phyloP scores from a whole-genome alignment of 176 grass and related monocot genomes.

The Coix lacrymajobi region DNA sequence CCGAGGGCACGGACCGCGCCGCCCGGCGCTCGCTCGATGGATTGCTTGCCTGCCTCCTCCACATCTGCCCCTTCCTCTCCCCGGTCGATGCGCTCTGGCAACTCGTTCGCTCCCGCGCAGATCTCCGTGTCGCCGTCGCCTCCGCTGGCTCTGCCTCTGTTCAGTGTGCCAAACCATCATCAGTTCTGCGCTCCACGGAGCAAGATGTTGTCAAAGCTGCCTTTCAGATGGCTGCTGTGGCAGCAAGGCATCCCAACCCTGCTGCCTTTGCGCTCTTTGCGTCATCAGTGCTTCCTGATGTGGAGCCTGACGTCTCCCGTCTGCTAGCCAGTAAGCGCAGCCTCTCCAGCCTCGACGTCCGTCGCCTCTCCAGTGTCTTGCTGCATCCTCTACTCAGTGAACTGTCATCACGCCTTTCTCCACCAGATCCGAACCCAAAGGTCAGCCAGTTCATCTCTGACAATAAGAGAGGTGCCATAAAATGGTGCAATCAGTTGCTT shows the following conservation, averaged over 20 bases:
- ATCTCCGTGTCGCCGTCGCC: background rate
- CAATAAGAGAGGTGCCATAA: background rate
- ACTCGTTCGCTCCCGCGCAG: background rate
- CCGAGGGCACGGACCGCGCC: background rate
- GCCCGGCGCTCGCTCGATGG: slow-evolving; percentile 18
- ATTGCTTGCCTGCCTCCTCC: slow-evolving; percentile 5
- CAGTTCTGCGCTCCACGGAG: background rate
- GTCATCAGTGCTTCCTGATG: background rate
- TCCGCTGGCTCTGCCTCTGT: background rate
- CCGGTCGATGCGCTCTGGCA: slow-evolving; percentile 14
- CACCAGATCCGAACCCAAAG: background rate
- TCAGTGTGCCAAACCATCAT: background rate
- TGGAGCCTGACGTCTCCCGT: background rate
- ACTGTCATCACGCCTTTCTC: background rate
- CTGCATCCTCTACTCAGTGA: background rate
- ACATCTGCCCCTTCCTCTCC: background rate
- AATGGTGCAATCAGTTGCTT: background rate
- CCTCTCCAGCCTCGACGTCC: background rate
- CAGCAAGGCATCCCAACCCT: background rate
- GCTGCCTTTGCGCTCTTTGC: background rate
- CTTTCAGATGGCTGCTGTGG: background rate
- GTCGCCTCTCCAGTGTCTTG: background rate
- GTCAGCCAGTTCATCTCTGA: background rate
- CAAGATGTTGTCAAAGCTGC: background rate
- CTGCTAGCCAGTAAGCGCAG: background rate